Percentiles rank a stretch among this genome's conserved stretches.
Evolutionary conservation across 495 filamentous ascomycete species (phyloP).

Genomic region (Aspergillus diversus): DNA sequence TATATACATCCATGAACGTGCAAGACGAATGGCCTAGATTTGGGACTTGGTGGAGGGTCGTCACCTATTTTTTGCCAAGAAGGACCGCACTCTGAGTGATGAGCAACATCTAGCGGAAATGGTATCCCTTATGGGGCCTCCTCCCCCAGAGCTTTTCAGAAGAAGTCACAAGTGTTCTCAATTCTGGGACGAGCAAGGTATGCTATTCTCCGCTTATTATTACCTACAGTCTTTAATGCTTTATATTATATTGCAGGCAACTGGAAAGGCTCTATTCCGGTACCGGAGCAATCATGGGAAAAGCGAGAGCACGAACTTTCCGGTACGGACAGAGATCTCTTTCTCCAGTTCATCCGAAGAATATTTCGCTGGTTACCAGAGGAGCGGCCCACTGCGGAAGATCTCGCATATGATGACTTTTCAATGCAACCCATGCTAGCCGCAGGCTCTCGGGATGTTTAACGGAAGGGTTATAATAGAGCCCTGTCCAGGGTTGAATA

Average conservation of each 20-base stretch:
- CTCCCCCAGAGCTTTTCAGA: conserved; percentile 35
- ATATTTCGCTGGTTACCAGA: conserved; percentile 43
- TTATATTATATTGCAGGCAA: conserved; percentile 23
- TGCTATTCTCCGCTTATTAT: neutral
- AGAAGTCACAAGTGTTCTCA: conserved; percentile 30
- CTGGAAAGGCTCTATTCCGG: conserved; percentile 31
- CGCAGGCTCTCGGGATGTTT: neutral
- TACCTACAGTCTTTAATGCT: neutral
- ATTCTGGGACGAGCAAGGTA: conserved; percentile 35
- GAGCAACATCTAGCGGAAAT: conserved; percentile 43
- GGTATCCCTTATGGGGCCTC: conserved; percentile 37
- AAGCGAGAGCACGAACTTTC: conserved; percentile 19
- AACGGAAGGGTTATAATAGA: neutral
- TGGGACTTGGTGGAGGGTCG: conserved; percentile 25
- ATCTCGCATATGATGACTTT: conserved; percentile 34
- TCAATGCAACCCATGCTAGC: conserved; percentile 24
- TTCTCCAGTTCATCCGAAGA: conserved; percentile 34
- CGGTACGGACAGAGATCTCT: conserved; percentile 31
- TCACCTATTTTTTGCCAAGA: conserved; percentile 26
- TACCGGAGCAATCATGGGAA: conserved; percentile 29
- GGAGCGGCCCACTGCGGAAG: conserved; percentile 37
- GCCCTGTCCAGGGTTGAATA: neutral
- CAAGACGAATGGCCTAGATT: conserved; percentile 17
- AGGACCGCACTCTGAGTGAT: conserved; percentile 24
- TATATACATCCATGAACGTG: no score